Percentiles rank a stretch among this genome's conserved stretches.
Conservation (phyloP, 106 monocot species). For the Allium fistulosum region DNA sequence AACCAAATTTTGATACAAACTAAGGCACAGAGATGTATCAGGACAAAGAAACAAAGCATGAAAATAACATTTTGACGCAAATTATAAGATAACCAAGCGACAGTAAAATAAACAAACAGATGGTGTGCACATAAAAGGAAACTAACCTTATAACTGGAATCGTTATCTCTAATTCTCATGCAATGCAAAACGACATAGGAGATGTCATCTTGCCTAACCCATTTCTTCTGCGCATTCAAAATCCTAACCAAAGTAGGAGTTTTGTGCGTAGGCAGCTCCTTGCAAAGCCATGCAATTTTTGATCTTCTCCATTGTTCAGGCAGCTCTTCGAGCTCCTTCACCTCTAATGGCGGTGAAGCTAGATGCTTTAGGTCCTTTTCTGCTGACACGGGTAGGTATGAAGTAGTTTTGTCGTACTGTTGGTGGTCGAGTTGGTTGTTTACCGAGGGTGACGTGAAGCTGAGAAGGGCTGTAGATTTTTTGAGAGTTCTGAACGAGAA, state of each 20-base stretch:
- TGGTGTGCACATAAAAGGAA: slow-evolving; percentile 1
- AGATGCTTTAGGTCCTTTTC: slow-evolving; percentile 32
- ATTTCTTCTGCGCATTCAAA: slow-evolving; percentile 91
- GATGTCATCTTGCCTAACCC: slow-evolving; percentile 76
- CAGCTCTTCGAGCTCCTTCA: slow-evolving; percentile 78
- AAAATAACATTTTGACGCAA: too few relatives aligned
- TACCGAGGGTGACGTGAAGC: neutral
- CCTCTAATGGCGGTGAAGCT: slow-evolving; percentile 39
- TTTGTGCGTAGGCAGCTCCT: slow-evolving; percentile 85
- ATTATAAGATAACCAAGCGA: neutral
- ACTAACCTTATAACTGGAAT: slow-evolving; percentile 63
- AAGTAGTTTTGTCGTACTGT: neutral
- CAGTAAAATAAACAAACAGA: slow-evolving; percentile 29
- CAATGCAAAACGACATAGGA: slow-evolving; percentile 73
- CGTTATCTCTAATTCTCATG: slow-evolving; percentile 83
- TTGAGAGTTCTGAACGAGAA: neutral
- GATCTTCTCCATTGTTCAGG: slow-evolving; percentile 94
- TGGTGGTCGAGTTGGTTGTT: neutral
- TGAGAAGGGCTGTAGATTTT: neutral
- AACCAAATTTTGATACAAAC: slow-evolving; percentile 6
- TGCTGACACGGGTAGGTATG: slow-evolving; percentile 12
- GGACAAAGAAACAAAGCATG: too few relatives aligned
- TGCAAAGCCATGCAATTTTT: slow-evolving; percentile 94
- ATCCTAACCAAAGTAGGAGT: slow-evolving; percentile 57
- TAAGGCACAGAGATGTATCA: too few relatives aligned